Conservation (phyloP, 352 stramenopile genomes). For the Pythium coloratum region DNA sequence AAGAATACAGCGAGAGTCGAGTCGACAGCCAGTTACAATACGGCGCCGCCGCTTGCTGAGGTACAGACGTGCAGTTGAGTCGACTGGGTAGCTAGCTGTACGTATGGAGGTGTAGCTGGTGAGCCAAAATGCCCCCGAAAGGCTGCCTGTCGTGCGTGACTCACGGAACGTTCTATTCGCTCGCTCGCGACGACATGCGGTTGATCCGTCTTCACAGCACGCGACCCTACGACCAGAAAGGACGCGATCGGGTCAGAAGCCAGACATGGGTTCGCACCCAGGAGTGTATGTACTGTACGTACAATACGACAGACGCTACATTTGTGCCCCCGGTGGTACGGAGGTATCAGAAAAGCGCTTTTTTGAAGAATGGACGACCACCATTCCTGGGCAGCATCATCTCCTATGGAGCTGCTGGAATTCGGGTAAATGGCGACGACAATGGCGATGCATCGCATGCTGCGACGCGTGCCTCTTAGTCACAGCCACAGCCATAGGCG, state of each 20-base stretch:
- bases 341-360: neutral
- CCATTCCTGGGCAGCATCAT: conserved; percentile 6
- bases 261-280: neutral
- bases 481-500: neutral
- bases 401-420: neutral
- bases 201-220: neutral
- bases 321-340: no score
- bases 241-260: neutral
- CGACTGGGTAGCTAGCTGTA: neutral
- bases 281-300: neutral
- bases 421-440: neutral
- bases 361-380: conserved; percentile 10
- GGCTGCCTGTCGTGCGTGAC: conserved; percentile 4
- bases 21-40: no score
- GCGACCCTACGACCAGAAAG: neutral
- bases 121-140: neutral
- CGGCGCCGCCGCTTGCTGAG: no score
- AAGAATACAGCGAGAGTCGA: no score
- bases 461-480: neutral
- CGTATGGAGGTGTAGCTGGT: neutral
- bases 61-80: no score
- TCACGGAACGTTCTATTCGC: conserved; percentile 6
- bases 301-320: neutral
- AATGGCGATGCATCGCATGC: conserved; percentile 7
- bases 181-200: neutral